Base-by-base conservation (phyloP, 1,284 basidiomycete species). In the Pseudozyma thailandica region DNA sequence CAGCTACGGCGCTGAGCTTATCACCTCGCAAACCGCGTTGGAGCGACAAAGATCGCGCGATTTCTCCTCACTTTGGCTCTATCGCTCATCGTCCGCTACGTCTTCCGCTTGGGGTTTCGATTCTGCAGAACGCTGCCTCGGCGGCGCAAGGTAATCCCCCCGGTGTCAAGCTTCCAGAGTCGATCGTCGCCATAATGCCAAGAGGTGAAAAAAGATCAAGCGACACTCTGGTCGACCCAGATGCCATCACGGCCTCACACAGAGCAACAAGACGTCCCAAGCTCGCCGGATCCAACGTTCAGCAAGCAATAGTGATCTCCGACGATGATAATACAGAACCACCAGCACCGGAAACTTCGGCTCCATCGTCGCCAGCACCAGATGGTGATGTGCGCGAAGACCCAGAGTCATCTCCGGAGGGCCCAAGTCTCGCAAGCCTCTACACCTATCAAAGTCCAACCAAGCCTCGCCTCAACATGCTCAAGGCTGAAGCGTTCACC, bases 231-330 rank as follows among this genome's bases (percentile, higher is more conserved):
- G 12, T 6, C 3, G 26, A 13, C 30, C 16, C 3, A 21, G n/a
- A 20, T 9, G 8, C 18, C 44, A 30, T 25, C 39, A 37, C 48
- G 15, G 15, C 21, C 15, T 25, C 41, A 37, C 31, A 37, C 16
- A 42, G 13, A 10, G 20, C 35, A 4, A 18, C 30, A 12, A 54
- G 37, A 23, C 27, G 28, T 2, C 18, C 37, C 4, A 54, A 20
- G 23, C 18, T 26, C 20, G 42, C 41, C 13, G 49, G 52, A 3
- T 35, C 23, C 6, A 53, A 42, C 12, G 41, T 51, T 2, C 5
- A 44, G 4, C 31, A 47, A 9, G 35, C 52, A 13, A 66, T 66
- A 27, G 41, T 66, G 16, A 66, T 66, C 30, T 60, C 62, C 13
- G 55, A 51, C 45, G 31, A 37, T 31, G 50, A 64, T 28, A 35